Conservation (phyloP, 2,329 filamentous ascomycete genomes). For the Cyphellophora europaea region DNA sequence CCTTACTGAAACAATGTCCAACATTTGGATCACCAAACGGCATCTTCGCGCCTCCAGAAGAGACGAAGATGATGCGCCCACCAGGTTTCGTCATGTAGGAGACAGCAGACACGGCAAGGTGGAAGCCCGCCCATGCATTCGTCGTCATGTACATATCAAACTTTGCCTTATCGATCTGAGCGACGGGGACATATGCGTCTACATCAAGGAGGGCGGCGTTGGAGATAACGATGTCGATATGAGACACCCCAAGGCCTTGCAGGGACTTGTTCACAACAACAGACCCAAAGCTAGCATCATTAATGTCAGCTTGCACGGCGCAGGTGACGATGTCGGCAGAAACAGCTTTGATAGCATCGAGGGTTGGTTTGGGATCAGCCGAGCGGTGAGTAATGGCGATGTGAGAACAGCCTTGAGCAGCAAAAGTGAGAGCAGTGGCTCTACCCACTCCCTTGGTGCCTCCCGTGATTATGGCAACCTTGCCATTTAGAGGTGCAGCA, state of each 20-base stretch:
- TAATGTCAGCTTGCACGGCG: conserved; percentile 4
- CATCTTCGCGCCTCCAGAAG: no score
- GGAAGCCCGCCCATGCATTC: conserved; percentile 5
- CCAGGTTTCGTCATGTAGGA: conserved; percentile 3
- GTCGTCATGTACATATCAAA: conserved; percentile 6
- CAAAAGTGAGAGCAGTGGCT: conserved; percentile 70
- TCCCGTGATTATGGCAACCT: conserved; percentile 77
- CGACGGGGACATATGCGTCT: neutral
- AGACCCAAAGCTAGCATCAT: conserved; percentile 2
- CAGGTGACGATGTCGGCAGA: conserved; percentile 1
- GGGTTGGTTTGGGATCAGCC: conserved; percentile 6
- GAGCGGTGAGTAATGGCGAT: conserved; percentile 7
- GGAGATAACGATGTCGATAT: conserved; percentile 6
- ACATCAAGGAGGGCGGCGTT: conserved; percentile 4
- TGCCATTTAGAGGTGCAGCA: conserved; percentile 34
- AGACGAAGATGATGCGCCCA: conserved; percentile 6
- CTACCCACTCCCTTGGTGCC: conserved; percentile 77
- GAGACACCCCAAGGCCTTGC: neutral
- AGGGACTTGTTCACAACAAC: conserved; percentile 3
- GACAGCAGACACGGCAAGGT: conserved; percentile 4
- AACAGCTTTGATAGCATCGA: conserved; percentile 4
- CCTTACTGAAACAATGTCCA: no score
- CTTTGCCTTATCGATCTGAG: neutral
- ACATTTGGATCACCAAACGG: no score
- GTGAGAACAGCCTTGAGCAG: conserved; percentile 57